These are phyloP conservation scores for Fusarium siculi DNA, from an alignment of 2,329 filamentous ascomycete genomes.

Conservation along the genomic window DNA sequence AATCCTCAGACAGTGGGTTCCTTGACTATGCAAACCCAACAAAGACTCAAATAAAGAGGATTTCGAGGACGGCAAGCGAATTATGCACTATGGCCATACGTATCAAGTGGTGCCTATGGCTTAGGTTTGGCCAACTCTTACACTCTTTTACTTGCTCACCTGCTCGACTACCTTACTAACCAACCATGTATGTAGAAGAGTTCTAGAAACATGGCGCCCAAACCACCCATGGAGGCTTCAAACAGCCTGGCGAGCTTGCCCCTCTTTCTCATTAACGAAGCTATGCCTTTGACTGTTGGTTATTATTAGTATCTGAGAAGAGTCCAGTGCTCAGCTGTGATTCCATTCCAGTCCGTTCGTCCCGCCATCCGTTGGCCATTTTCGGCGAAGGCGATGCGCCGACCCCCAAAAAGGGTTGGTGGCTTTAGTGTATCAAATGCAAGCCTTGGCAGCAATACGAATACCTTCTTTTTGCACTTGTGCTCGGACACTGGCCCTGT, in stretches of 20 bases:
- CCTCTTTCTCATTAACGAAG: constrained; percentile 12
- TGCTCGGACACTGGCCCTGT: constrained; percentile 31
- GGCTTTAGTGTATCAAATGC: constrained; percentile 35
- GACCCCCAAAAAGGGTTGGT: constrained; percentile 25
- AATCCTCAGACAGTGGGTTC: neutral
- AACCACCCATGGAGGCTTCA: constrained; percentile 21
- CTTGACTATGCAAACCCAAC: neutral
- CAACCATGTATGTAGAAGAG: constrained; percentile 10
- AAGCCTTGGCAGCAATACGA: constrained; percentile 29
- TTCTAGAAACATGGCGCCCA: constrained; percentile 37
- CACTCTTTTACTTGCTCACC: neutral
- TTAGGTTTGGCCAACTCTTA: constrained; percentile 15
- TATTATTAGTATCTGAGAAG: constrained; percentile 5
- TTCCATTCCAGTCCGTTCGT: constrained; percentile 34
- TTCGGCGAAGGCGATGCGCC: constrained; percentile 42
- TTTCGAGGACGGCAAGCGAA: constrained; percentile 6
- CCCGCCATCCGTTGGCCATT: constrained; percentile 32
- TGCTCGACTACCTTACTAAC: constrained; percentile 5
- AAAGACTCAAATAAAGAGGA: constrained; percentile 15
- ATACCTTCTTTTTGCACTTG: constrained; percentile 28
- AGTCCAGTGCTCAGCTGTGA: constrained; percentile 17
- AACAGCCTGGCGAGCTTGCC: constrained; percentile 10
- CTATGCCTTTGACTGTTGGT: neutral
- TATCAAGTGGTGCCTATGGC: constrained; percentile 20
- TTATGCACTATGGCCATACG: constrained; percentile 19